Evolutionary conservation across 768 basidiomycete genomes (phyloP).

Genomic region (Rhodotorula babjevae): DNA sequence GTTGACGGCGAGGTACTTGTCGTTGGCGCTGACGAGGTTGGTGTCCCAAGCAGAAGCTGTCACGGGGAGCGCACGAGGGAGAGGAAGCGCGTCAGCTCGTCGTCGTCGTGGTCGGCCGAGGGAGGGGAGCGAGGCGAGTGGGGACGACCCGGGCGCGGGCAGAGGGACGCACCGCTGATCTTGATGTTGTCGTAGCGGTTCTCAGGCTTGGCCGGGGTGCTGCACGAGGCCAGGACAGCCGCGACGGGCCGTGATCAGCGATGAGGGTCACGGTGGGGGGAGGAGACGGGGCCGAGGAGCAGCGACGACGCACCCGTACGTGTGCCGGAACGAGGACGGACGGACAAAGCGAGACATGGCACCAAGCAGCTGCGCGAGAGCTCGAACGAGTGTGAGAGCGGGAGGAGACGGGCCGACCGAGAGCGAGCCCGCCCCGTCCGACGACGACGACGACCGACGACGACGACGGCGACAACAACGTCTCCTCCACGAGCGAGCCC

Average conservation of each 20-base stretch:
- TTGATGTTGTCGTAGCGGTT: constrained; percentile 38
- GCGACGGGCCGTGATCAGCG: not conserved
- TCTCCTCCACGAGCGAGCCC: no score
- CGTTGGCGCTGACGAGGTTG: constrained; percentile 79
- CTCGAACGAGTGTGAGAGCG: no score
- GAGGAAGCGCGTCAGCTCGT: not conserved
- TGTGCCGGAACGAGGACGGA: not conserved
- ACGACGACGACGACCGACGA: not conserved
- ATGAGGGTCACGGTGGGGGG: not conserved
- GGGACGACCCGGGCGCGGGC: no score
- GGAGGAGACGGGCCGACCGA: not conserved
- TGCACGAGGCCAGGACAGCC: not conserved
- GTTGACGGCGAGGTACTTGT: constrained; percentile 84
- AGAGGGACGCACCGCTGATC: constrained; percentile 27
- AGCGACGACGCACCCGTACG: not conserved
- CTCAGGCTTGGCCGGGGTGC: constrained; percentile 27
- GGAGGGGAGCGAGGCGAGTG: no score
- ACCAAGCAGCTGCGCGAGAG: no score
- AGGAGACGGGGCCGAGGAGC: no score
- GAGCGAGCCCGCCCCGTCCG: no score
- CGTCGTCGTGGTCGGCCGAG: no score
- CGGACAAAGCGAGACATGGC: constrained; percentile 5
- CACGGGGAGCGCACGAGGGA: no score
- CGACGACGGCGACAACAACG: not conserved
- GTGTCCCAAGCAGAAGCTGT: constrained; percentile 73